Conservation (phyloP, 2,329 filamentous ascomycete species). For the Cercospora sp. region DNA sequence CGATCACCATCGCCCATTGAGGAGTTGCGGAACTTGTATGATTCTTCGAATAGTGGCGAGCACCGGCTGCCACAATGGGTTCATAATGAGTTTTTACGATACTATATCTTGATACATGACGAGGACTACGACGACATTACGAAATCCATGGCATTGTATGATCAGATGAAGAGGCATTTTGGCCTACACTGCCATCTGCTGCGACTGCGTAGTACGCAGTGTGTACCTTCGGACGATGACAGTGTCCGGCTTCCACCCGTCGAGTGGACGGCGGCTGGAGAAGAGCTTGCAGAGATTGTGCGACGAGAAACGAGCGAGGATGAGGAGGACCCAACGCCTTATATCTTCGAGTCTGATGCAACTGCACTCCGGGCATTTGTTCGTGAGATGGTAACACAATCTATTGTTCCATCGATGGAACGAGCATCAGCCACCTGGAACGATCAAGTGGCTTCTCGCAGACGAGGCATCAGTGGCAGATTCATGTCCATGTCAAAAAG, state of each 20-base stretch:
- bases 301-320: slow-evolving; percentile 58
- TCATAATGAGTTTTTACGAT: slow-evolving; percentile 86
- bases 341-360: slow-evolving; percentile 89
- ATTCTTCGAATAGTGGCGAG: slow-evolving; percentile 76
- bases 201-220: slow-evolving; percentile 78
- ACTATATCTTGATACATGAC: slow-evolving; percentile 95
- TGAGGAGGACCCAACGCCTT: slow-evolving; percentile 70
- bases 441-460: slow-evolving; percentile 88
- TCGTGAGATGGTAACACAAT: slow-evolving; percentile 92
- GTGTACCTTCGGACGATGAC: slow-evolving; percentile 87
- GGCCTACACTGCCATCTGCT: slow-evolving; percentile 93
- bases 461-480: slow-evolving; percentile 85
- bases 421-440: slow-evolving; percentile 90
- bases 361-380: slow-evolving; percentile 86
- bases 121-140: slow-evolving; percentile 93
- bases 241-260: slow-evolving; percentile 76
- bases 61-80: slow-evolving; percentile 79
- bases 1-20: slow-evolving; percentile 81
- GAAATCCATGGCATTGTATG: slow-evolving; percentile 85
- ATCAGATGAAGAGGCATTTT: slow-evolving; percentile 99
- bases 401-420: slow-evolving; percentile 94
- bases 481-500: slow-evolving; percentile 92
- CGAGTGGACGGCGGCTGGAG: slow-evolving; percentile 85
- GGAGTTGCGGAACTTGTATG: slow-evolving; percentile 79
- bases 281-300: slow-evolving; percentile 75